Evolutionary conservation across 441 rosid species (phyloP), one percentile per base, ranked within the genome.

Genomic region (Adansonia gregorii): DNA sequence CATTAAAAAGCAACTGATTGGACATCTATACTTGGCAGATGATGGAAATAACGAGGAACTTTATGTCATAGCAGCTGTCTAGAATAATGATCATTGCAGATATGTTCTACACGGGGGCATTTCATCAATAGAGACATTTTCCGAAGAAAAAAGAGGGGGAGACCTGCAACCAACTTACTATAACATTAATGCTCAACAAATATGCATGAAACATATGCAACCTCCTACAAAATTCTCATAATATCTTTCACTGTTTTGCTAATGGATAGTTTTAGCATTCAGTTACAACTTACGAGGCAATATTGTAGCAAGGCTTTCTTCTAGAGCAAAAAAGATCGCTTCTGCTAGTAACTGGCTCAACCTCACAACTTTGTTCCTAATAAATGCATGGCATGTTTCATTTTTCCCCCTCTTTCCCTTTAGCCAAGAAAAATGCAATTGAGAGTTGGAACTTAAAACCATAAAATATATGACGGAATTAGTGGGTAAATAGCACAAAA

Each of bases 261-360:
- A 49, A 27, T 7, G 59, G 73, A 49, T 12, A 43, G 52, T 10
- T 19, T 45, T 66, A 68, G 3, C 7, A 69, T 0, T 49, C 3
- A 4, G 2, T 48, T 6, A 22, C 39, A 11, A 66, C 51, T 22
- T 69, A 69, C 17, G 46, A 10, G 31, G 55, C 35, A 67, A 46
- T 17, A 67, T 45, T 17, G 55, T 45, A 45, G 39, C 72, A 67
- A 69, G 35, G 22, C 43, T 69, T 69, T 69, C 73, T 69, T 49
- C 51, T 49, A 49, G 43, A 10, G 59, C 20, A 6, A 43, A 49
- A 14, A 69, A 49, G 20, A 69, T 69, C 8, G 59, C 59, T 69
- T 15, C 2, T 22, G 24, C 17, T 22, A 41, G 10, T 9, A 66
- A 66, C 8, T 12, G 11, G 9, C 10, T 41, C 39, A 31, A 2